Base-by-base conservation (phyloP, 2,329 filamentous ascomycete species). In the Lachnellula occidentalis region DNA sequence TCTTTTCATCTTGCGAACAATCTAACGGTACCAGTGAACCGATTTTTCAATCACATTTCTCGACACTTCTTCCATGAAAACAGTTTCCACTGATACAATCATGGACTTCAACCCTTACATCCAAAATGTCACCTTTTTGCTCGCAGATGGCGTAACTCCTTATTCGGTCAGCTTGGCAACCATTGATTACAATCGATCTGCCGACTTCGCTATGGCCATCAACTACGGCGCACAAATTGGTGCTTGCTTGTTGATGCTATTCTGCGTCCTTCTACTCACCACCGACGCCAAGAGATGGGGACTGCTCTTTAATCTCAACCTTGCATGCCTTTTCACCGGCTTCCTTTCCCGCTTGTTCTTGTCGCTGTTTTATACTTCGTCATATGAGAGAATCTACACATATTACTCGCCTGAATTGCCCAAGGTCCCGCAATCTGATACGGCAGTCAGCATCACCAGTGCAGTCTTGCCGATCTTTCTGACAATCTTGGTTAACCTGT, bases 221-320 rank as follows among this genome's bases (percentile, higher is more conserved):
- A 80, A 79, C 65, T 84, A 78, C 63, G 80, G 76, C 34, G 68
- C 74, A 34, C 83, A 87, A 65, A 71, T 86, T 48, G 85, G 85
- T 43, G 78, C 82, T 24, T 79, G 78, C 3, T 54, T 79, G 21
- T 67, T 83, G 43, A 74, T 87, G 51, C 69, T 86, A 39, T 60
- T 83, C 34, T 71, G 85, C 24, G 74, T 87, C 2, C 64, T 81
- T 9, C 71, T 86, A 24, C 71, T 87, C 56, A 86, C 83, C 7
- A 76, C 74, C 54, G 67, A 73, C 2, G 76, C 81, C 57, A 87
- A 86, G 69, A 77, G 81, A 48, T 72, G 71, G 48, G 81, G 79
- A 1, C 67, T 73, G 0, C 74, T 87, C 47, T 87, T 86, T 71
- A 66, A 79, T 58, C 73, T 86, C 66, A 88, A 88, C 62, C 61